Conservation (phyloP, 2,329 filamentous ascomycete species). For the Penicillium fuscoglaucum region DNA sequence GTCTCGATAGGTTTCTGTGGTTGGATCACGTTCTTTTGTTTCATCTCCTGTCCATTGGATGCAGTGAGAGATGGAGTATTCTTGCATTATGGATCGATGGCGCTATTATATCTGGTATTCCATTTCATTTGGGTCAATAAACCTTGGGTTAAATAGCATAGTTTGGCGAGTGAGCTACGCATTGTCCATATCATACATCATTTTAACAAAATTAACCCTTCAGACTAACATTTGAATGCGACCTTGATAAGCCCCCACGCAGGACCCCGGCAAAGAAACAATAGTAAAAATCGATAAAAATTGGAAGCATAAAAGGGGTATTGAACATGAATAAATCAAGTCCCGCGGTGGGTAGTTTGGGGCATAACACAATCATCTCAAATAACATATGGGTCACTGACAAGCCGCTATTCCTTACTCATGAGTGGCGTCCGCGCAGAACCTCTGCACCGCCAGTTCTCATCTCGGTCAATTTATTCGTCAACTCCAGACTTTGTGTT, state of each 20-base stretch:
- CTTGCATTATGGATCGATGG: conserved; percentile 22
- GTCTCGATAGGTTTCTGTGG: conserved; percentile 14
- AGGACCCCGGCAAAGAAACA: background rate
- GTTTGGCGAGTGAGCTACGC: conserved; percentile 5
- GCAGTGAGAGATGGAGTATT: background rate
- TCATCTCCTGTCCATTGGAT: background rate
- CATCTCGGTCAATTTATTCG: conserved; percentile 55
- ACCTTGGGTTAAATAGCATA: conserved; percentile 9
- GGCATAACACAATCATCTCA: background rate
- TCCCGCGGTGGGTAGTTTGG: background rate
- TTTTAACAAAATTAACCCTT: conserved; percentile 5
- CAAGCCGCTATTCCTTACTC: conserved; percentile 9
- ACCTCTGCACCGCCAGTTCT: conserved; percentile 55
- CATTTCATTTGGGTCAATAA: conserved; percentile 8
- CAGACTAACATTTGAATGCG: background rate
- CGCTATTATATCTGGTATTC: conserved; percentile 14
- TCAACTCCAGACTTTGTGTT: conserved; percentile 51
- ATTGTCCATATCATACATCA: conserved; percentile 20
- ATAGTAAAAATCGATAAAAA: background rate
- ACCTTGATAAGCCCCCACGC: background rate
- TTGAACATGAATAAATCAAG: conserved; percentile 12
- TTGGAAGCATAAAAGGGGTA: conserved; percentile 13
- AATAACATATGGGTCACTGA: conserved; percentile 6
- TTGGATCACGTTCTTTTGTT: background rate
- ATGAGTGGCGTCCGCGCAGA: conserved; percentile 45